Base-by-base conservation (phyloP, 495 filamentous ascomycete species). In the Cenococcum geophilum region DNA sequence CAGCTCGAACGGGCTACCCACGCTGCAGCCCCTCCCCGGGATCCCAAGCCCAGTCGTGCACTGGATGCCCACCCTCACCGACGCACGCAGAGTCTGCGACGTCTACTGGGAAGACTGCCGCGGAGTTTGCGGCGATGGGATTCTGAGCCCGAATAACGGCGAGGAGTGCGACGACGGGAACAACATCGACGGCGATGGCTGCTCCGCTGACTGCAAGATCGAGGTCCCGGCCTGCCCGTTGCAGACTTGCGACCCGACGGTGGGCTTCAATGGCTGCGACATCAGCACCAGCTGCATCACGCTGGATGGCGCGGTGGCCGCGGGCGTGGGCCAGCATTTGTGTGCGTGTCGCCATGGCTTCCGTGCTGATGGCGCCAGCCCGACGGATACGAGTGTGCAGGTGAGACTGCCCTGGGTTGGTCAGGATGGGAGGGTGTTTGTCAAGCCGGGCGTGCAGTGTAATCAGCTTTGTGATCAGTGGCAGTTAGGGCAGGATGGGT, bases 351-450 rank as follows among this genome's bases (percentile, higher is more conserved):
- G 65, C 11, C 61, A 51, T 40, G 68, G 68, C 25, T 70, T 62
- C 23, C 58, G 18, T 20, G 66, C 59, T 9, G 22, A 47, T 34
- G 47, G 47, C 0, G 9, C 4, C 10, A 61, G 63, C 6, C 18
- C 42, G 0, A 37, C 53, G 5, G 64, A 67, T 49, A 27, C 36
- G 9, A 54, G 5, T 14, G 58, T 57, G 14, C 63, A 70, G 20
- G 74, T 63, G 42, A 60, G 73, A 10, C 42, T 72, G 14, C 60
- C 61, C 0, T 72, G 70, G 23, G 40, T 56, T 5, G 48, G 58
- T 1, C 68, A 73, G 62, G 63, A 66, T 10, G 73, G 65, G 14
- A 63, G 73, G 9, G 73, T 76, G 11, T 76, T 75, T 60, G 70
- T 74, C 14, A 52, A 58, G 8, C 73, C 73, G 1, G 73, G 73